Conservation (phyloP, 2,329 filamentous ascomycete genomes). For the Hymenoscyphus linearis region DNA sequence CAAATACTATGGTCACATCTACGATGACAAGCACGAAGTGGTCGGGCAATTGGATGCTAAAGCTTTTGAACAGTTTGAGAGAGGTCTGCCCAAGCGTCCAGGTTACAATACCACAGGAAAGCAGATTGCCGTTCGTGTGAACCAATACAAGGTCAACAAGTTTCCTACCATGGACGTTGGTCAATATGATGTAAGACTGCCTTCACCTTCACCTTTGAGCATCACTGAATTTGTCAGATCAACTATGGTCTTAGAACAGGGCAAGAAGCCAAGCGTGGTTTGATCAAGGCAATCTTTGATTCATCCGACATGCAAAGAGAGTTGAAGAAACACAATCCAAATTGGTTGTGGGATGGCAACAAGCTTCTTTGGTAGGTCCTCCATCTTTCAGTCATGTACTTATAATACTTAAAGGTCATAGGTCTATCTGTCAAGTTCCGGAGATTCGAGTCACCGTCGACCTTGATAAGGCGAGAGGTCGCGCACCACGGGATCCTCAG, state of each 20-base stretch:
- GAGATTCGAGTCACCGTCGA: slow-evolving; percentile 60
- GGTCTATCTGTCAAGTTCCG: slow-evolving; percentile 36
- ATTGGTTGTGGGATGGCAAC: slow-evolving; percentile 75
- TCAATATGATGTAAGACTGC: slow-evolving; percentile 73
- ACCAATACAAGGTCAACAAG: slow-evolving; percentile 65
- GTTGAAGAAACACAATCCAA: slow-evolving; percentile 36
- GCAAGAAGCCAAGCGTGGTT: slow-evolving; percentile 41
- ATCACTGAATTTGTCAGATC: slow-evolving; percentile 45
- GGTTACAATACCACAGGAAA: slow-evolving; percentile 55
- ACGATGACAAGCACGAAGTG: neutral
- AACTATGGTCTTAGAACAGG: slow-evolving; percentile 55
- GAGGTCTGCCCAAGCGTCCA: slow-evolving; percentile 39
- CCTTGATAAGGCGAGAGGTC: slow-evolving; percentile 59
- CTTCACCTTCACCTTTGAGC: slow-evolving; percentile 3
- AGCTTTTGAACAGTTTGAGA: slow-evolving; percentile 19
- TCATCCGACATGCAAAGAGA: slow-evolving; percentile 52
- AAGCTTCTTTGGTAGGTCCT: slow-evolving; percentile 73
- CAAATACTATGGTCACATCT: neutral
- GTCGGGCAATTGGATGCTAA: slow-evolving; percentile 18
- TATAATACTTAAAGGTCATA: slow-evolving; percentile 12
- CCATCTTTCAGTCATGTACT: slow-evolving; percentile 1
- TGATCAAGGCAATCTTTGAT: slow-evolving; percentile 70
- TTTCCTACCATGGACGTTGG: slow-evolving; percentile 60
- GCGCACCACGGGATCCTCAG: slow-evolving; percentile 20
- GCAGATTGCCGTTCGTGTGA: slow-evolving; percentile 53